Evolutionary conservation across 495 filamentous ascomycete species (phyloP).

Genomic region (Aspergillus bertholletiae): DNA sequence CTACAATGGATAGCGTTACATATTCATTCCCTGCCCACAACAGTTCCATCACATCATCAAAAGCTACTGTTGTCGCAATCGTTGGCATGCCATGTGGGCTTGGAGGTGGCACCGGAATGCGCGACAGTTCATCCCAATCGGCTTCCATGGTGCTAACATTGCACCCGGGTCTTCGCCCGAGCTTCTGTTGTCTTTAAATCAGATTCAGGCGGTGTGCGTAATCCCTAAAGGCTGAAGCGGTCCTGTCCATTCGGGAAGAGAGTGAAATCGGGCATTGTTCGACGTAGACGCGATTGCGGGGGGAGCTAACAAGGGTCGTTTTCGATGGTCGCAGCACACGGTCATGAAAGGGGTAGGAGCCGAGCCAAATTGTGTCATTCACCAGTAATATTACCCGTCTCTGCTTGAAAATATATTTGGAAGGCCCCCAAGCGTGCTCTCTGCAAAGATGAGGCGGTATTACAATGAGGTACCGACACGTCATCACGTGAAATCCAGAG

Average conservation of each 20-base stretch:
- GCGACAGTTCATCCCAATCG: conserved; percentile 61
- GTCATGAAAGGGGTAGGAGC: background rate
- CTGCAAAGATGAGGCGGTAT: background rate
- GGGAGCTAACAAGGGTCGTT: conserved; percentile 23
- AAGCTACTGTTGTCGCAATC: conserved; percentile 70
- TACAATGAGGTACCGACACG: conserved; percentile 7
- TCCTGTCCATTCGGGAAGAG: conserved; percentile 30
- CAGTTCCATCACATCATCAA: conserved; percentile 84
- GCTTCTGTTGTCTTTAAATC: background rate
- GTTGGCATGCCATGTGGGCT: conserved; percentile 58
- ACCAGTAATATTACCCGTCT: background rate
- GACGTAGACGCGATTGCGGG: conserved; percentile 41
- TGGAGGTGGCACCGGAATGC: conserved; percentile 66
- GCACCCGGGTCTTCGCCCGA: conserved; percentile 13
- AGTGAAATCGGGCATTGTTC: conserved; percentile 36
- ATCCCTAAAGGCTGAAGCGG: conserved; percentile 13
- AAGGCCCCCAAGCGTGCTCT: background rate
- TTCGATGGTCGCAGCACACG: background rate
- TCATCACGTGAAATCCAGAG: conserved; percentile 9
- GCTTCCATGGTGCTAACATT: conserved; percentile 38
- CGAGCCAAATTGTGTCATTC: background rate
- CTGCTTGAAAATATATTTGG: background rate
- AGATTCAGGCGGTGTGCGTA: background rate
- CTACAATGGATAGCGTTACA: conserved; percentile 46
- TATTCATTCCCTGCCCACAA: conserved; percentile 89